A percentile compares a stretch with the other conserved stretches of the same genome.
phyloP scores from a whole-genome alignment of 306 rosid species.

The Fragaria vesca region DNA sequence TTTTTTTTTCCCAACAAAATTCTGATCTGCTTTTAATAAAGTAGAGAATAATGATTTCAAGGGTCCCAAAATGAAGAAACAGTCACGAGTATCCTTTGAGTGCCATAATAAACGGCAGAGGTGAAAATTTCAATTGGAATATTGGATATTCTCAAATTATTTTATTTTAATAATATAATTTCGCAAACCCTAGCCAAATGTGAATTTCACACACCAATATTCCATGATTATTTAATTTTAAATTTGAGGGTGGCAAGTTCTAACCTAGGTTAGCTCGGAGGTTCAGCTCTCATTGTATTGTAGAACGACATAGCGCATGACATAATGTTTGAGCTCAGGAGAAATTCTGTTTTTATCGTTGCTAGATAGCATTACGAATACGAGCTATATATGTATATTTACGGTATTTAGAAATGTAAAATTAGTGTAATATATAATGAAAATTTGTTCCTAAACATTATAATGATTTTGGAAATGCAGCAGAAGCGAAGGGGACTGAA shows the following conservation, averaged over 20 bases:
- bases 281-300: no score
- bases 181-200: no score
- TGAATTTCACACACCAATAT: not conserved
- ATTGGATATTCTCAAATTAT: not conserved
- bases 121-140: not conserved
- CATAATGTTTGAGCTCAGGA: not conserved
- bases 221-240: not conserved
- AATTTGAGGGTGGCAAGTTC: not conserved
- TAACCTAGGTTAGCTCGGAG: no score
- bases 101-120: not conserved
- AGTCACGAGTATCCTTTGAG: conserved; percentile 4
- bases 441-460: not conserved
- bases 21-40: not conserved
- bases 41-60: not conserved
- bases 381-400: not conserved
- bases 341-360: not conserved
- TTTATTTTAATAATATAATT: not conserved
- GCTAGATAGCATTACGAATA: not conserved
- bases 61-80: not conserved
- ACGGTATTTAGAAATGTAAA: not conserved
- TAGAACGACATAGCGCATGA: not conserved
- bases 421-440: not conserved
- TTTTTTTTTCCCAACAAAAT: not conserved
- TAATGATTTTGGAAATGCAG: conserved; percentile 41
- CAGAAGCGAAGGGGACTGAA: conserved; percentile 68